These are phyloP conservation scores for Colletotrichum sublineola DNA, from an alignment of 2,329 filamentous ascomycete species.

Conservation along the genomic window DNA sequence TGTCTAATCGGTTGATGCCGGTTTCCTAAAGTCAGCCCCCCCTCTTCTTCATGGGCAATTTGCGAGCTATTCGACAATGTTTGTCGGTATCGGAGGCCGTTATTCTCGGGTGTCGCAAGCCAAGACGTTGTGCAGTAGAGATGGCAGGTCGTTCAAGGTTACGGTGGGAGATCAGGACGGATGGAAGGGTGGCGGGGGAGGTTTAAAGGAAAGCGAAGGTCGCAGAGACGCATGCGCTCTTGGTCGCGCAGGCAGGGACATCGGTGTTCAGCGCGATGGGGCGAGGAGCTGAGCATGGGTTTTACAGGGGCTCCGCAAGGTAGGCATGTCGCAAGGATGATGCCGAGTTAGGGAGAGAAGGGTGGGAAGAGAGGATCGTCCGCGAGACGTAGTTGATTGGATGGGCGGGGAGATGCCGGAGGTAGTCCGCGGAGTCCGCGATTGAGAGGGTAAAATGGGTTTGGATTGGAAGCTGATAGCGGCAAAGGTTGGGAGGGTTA, in stretches of 20 bases:
- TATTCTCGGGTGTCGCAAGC: constrained; percentile 3
- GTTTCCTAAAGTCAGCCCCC: not conserved
- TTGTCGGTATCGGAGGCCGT: not conserved
- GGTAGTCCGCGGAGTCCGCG: constrained; percentile 10
- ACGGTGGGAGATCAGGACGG: constrained; percentile 5
- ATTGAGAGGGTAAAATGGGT: not conserved
- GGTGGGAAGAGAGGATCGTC: not conserved
- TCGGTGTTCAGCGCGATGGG: constrained; percentile 10
- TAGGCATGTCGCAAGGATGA: constrained; percentile 21
- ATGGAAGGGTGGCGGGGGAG: constrained; percentile 22
- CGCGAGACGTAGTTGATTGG: constrained; percentile 32
- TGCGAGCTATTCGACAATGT: not conserved
- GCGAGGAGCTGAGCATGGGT: constrained; percentile 32
- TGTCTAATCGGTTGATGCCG: not conserved
- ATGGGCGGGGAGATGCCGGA: not conserved
- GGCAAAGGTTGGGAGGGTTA: not conserved
- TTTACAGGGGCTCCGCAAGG: constrained; percentile 31
- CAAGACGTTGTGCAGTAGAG: constrained; percentile 16
- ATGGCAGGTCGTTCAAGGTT: constrained; percentile 11
- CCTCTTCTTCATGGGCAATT: not conserved
- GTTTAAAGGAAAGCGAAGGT: constrained; percentile 27
- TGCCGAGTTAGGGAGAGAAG: constrained; percentile 10
- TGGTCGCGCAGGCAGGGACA: constrained; percentile 23
- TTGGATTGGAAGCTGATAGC: not conserved
- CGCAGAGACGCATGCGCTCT: constrained; percentile 27